Conservation (phyloP, 2,329 filamentous ascomycete species). For the Ceratocystis variospora region DNA sequence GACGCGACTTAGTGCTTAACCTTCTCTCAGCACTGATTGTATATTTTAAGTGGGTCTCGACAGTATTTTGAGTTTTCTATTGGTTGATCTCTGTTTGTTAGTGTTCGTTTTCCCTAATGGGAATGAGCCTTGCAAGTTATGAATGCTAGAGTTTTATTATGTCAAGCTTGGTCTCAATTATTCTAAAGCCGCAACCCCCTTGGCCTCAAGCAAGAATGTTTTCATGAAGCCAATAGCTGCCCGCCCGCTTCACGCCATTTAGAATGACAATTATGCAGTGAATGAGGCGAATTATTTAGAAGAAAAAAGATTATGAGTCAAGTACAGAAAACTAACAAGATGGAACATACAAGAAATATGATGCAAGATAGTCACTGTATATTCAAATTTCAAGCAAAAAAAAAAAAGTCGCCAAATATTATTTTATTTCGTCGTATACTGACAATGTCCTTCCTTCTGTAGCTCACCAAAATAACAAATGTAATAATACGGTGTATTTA, state of each 20-base stretch:
- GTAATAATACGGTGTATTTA: no score
- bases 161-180: background rate
- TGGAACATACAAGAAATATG: background rate
- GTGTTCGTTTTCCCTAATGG: constrained; percentile 17
- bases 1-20: constrained; percentile 14
- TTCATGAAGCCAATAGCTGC: no score
- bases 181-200: background rate
- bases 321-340: no score
- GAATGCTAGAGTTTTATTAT: constrained; percentile 7
- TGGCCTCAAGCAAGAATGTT: background rate
- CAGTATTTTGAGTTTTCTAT: constrained; percentile 5
- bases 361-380: background rate
- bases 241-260: no score
- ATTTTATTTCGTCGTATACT: no score
- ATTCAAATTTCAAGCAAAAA: no score
- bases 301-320: no score
- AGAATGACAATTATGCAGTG: no score
- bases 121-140: constrained; percentile 2
- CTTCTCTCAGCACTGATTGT: constrained; percentile 16
- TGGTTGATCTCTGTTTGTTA: constrained; percentile 1
- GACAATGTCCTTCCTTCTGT: no score
- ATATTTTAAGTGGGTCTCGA: constrained; percentile 9
- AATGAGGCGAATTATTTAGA: no score
- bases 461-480: no score
- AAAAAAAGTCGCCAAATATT: no score